A percentile compares a stretch with the other conserved stretches of the same genome.
phyloP scores from a whole-genome alignment of 257 asterid genomes.

The Linderniella brevidens region DNA sequence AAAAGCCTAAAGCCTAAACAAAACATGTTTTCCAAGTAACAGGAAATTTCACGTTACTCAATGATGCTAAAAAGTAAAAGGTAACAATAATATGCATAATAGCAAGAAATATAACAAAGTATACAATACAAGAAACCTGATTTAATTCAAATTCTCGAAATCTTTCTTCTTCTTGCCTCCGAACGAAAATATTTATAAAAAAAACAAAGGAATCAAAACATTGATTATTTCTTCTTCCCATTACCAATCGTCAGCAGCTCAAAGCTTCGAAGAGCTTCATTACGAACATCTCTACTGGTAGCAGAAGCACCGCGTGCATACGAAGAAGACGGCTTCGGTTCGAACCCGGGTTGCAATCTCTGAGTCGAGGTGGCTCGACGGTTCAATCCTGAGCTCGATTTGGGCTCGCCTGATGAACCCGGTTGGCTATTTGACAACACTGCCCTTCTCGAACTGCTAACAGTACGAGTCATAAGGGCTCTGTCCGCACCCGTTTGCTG shows the following conservation, averaged over 20 bases:
- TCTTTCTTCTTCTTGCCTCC: no score
- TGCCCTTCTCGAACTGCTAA: constrained; percentile 53
- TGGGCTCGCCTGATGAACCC: constrained; percentile 45
- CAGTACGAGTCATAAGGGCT: constrained; percentile 43
- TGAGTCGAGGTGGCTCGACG: constrained; percentile 20
- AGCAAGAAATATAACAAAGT: no score
- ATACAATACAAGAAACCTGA: no score
- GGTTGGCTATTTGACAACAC: constrained; percentile 59
- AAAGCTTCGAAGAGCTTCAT: constrained; percentile 67
- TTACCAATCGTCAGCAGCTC: constrained; percentile 60
- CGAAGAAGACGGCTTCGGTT: constrained; percentile 56
- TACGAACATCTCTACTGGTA: constrained; percentile 38
- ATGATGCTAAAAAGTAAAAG: no score
- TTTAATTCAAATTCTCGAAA: no score
- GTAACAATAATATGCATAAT: no score
- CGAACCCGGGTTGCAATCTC: constrained; percentile 60
- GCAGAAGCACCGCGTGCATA: constrained; percentile 25
- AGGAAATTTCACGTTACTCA: no score
- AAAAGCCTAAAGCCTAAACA: no score
- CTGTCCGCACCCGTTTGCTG: constrained; percentile 58
- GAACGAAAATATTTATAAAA: no score
- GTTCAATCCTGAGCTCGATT: no score
- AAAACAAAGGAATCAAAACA: no score
- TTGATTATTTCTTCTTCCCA: constrained; percentile 43
- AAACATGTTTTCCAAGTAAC: no score